Evolutionary conservation across 495 filamentous ascomycete species (phyloP), one percentile per base, ranked within the genome.

Genomic region (Aspergillus sclerotioniger): DNA sequence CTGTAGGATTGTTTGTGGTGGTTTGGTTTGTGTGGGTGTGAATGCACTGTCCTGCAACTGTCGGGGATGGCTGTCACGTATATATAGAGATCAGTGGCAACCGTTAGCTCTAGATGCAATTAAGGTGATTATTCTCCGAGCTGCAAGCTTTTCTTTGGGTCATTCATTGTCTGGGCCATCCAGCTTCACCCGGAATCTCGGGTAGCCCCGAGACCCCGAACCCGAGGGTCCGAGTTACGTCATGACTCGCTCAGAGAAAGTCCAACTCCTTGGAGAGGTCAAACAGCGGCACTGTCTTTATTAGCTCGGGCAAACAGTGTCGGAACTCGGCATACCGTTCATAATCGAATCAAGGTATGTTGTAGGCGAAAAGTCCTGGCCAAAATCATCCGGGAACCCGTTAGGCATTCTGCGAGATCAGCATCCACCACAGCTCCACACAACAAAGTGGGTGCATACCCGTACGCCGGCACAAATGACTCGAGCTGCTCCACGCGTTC

Each of bases 311-410:
- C 10, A 17, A 1, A 0, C 13, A 12, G 20, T 9, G 8, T 16
- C 9, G 28, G 17, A 15, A 9, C 6, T 4, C 2, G 37, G 51
- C 65, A 7, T 62, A 70, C 70, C 68, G 29, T 75, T 75, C 72
- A 75, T 75, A 8, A 75, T 73, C 4, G 67, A 70, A 29, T 75
- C 72, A 5, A 75, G 60, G 31, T 71, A 75, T 4, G 70, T 60
- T 12, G 68, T 54, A 5, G 72, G 72, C 3, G 71, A 74, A 8
- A 66, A 62, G 1, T 56, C 57, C 32, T 25, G 29, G 4, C 32
- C 59, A 8, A 59, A 39, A 5, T 35, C 57, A 29, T 35, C 53
- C 4, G 52, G 55, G 32, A 58, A 47, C 16, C 37, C 49, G 41
- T 35, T 43, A 1, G 43, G 41, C 16, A 61, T 13, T 9, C 48